Conservation (phyloP, 169 alveolate species). For the Cystoisospora suis region DNA sequence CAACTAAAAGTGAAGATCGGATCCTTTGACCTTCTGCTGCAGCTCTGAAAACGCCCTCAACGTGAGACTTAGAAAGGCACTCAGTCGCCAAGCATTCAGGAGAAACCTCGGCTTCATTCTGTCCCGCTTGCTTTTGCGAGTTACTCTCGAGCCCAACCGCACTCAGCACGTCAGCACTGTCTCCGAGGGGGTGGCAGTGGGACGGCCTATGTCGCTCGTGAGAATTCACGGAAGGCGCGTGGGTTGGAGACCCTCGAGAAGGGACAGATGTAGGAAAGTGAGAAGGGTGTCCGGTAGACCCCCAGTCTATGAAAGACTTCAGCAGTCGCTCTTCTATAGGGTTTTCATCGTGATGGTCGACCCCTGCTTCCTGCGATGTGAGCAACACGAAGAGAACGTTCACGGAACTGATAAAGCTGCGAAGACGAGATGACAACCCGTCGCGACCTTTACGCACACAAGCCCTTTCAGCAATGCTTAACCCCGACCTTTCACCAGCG, state of each 20-base stretch:
- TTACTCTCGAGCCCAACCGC: not conserved
- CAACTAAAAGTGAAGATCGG: not conserved
- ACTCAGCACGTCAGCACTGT: not conserved
- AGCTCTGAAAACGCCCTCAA: too few species aligned
- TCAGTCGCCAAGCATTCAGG: not conserved
- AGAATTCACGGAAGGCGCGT: not conserved
- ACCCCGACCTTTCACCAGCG: too few species aligned
- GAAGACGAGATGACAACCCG: not conserved
- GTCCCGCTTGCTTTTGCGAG: not conserved
- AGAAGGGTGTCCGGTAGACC: not conserved
- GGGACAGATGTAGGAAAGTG: not conserved
- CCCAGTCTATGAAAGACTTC: not conserved
- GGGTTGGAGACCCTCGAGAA: too few species aligned
- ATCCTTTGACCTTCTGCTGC: not conserved
- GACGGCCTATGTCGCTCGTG: not conserved
- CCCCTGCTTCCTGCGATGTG: not conserved
- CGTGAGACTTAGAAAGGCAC: not conserved
- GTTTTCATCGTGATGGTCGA: not conserved
- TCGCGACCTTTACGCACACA: too few species aligned
- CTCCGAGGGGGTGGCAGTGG: not conserved
- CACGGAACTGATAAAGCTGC: not conserved
- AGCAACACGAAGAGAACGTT: constrained; percentile 27
- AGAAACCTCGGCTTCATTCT: not conserved
- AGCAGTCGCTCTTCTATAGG: not conserved
- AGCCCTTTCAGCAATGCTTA: too few species aligned